Conservation (phyloP, 257 asterid genomes). For the Solanum pinnatisectum region DNA sequence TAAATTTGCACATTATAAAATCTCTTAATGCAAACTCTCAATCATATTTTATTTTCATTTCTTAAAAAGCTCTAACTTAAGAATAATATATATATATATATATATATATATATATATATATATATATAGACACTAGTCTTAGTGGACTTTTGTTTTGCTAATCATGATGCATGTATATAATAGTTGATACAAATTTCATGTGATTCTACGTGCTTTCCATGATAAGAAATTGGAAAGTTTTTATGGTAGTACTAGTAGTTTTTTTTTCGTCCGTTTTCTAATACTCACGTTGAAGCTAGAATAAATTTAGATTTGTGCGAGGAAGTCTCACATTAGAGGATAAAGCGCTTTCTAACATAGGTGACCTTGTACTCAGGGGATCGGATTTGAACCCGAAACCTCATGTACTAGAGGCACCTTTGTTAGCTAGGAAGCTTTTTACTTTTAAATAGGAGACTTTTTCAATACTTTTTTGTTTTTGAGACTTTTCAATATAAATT, state of each 20-base stretch:
- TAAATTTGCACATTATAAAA: too few relatives aligned
- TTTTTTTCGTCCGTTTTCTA: too few relatives aligned
- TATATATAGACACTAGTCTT: neutral
- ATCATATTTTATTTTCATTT: neutral
- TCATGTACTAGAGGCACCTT: neutral
- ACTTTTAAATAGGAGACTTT: neutral
- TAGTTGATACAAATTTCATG: neutral
- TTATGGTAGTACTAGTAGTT: neutral
- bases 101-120: too few relatives aligned
- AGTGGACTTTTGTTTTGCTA: neutral
- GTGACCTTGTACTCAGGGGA: rapidly evolving
- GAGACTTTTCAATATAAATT: neutral
- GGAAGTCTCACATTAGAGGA: rapidly evolving
- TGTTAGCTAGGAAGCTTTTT: neutral
- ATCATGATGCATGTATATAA: neutral
- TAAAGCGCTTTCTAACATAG: too few relatives aligned
- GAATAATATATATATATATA: too few relatives aligned
- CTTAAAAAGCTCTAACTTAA: too few relatives aligned
- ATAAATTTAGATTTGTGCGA: rapidly evolving
- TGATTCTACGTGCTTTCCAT: neutral
- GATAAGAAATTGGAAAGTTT: neutral
- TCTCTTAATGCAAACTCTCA: too few relatives aligned
- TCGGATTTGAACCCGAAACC: too few relatives aligned
- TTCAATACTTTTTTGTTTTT: too few relatives aligned
- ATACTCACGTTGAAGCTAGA: too few relatives aligned